These are phyloP conservation scores for Magnolia sinica DNA, from an alignment of 164 flowering plant genomes.

Conservation along the genomic window DNA sequence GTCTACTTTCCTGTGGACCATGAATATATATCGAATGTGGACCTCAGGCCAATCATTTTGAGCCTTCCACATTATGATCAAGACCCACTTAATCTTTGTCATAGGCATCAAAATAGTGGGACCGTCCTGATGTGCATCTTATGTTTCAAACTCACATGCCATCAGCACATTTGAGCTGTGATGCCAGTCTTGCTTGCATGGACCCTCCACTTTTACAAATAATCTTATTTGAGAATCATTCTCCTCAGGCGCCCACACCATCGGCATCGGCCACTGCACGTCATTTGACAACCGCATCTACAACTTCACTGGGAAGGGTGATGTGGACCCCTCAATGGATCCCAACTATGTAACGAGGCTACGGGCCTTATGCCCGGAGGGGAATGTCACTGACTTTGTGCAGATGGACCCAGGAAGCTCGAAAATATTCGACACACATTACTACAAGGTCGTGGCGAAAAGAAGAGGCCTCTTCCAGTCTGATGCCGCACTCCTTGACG, in stretches of 20 bases:
- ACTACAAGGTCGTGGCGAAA: constrained; percentile 33
- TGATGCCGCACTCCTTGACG: constrained; percentile 50
- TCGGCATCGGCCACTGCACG: constrained; percentile 51
- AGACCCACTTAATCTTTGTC: background rate
- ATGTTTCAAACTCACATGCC: too few species aligned
- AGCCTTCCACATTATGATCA: background rate
- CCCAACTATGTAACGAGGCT: constrained; percentile 26
- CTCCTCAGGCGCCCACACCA: constrained; percentile 51
- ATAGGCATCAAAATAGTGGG: too few species aligned
- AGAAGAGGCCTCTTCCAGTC: constrained; percentile 51
- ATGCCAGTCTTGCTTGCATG: too few species aligned
- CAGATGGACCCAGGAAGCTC: constrained; percentile 69
- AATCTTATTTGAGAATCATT: background rate
- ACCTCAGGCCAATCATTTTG: too few species aligned
- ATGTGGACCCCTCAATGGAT: constrained; percentile 45
- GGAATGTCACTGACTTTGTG: constrained; percentile 17
- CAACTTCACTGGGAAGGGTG: constrained; percentile 65
- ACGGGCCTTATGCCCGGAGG: constrained; percentile 32
- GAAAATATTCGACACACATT: constrained; percentile 37
- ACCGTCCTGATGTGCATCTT: too few species aligned
- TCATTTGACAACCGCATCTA: constrained; percentile 41
- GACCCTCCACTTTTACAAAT: background rate
- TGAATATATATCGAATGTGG: too few species aligned
- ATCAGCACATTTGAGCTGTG: too few species aligned
- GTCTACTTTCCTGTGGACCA: too few species aligned